Evolutionary conservation across 805 yeast genomes (phyloP).

Genomic region (Jamesozyma gamospora): DNA sequence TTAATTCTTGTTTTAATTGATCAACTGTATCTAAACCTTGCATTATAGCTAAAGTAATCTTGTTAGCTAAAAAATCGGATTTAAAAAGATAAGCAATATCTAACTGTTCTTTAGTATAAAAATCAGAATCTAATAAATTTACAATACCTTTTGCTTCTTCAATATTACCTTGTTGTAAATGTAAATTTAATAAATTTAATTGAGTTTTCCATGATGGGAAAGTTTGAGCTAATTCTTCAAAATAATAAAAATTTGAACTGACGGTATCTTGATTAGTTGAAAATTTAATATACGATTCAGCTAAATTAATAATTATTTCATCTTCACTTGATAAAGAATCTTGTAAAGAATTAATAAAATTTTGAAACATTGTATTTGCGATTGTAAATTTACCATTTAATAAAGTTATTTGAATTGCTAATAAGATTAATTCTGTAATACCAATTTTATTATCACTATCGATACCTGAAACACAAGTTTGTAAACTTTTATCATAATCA

Average conservation of each 20-base stretch:
- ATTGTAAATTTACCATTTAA: conserved; percentile 34
- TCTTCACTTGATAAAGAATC: conserved; percentile 43
- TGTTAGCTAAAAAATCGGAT: conserved; percentile 50
- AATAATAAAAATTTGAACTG: conserved; percentile 46
- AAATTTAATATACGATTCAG: conserved; percentile 62
- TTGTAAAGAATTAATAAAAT: conserved; percentile 36
- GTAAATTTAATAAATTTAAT: conserved; percentile 59
- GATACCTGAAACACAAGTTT: conserved; percentile 33
- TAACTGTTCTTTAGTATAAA: conserved; percentile 27
- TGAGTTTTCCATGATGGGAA: conserved; percentile 42
- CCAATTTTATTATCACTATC: conserved; percentile 35
- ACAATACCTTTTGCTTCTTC: conserved; percentile 74
- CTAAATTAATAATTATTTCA: conserved; percentile 63
- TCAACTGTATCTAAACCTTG: conserved; percentile 35
- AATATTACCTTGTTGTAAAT: conserved; percentile 65
- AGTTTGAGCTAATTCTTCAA: conserved; percentile 65
- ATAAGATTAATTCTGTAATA: conserved; percentile 33
- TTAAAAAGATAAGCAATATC: conserved; percentile 25
- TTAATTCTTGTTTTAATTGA: conserved; percentile 39
- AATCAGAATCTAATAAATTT: conserved; percentile 37
- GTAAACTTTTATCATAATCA: conserved; percentile 28
- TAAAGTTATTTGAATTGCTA: conserved; percentile 34
- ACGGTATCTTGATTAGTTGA: conserved; percentile 32
- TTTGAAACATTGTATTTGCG: conserved; percentile 38
- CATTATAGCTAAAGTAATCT: conserved; percentile 52